phyloP scores from a whole-genome alignment of 768 basidiomycete species.

The Calocera cornea region DNA sequence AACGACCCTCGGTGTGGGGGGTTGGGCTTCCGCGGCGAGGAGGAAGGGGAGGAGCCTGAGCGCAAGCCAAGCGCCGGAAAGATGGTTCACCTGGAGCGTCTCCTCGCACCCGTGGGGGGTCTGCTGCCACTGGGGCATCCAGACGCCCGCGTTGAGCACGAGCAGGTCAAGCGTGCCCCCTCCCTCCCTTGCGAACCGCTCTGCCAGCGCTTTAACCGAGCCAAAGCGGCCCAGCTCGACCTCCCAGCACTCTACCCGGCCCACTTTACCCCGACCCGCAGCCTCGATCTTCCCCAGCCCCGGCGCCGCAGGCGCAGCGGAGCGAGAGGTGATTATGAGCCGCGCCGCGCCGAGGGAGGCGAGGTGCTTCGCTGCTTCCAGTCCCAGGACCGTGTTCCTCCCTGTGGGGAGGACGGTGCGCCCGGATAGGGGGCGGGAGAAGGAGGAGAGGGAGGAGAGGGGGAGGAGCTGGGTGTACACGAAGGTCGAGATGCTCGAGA shows the following conservation, averaged over 20 bases:
- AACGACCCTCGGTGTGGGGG: slow-evolving; percentile 27
- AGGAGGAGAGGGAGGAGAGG: neutral
- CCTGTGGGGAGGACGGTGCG: slow-evolving; percentile 13
- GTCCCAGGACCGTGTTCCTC: slow-evolving; percentile 10
- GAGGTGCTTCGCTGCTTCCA: slow-evolving; percentile 20
- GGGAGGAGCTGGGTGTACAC: neutral
- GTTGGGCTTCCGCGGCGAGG: slow-evolving; percentile 24
- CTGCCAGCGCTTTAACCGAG: slow-evolving; percentile 30
- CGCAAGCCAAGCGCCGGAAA: slow-evolving; percentile 30
- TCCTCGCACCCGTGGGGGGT: slow-evolving; percentile 37
- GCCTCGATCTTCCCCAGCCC: slow-evolving; percentile 18
- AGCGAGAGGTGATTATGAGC: slow-evolving; percentile 26
- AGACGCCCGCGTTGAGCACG: slow-evolving; percentile 33
- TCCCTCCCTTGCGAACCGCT: slow-evolving; percentile 22
- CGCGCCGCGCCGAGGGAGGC: slow-evolving; percentile 23
- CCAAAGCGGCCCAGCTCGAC: slow-evolving; percentile 32
- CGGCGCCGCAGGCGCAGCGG: neutral
- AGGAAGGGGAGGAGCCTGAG: slow-evolving; percentile 34
- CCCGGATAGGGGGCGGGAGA: neutral
- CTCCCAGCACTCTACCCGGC: slow-evolving; percentile 27
- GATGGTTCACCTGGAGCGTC: slow-evolving; percentile 36
- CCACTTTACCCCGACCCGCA: slow-evolving; percentile 6
- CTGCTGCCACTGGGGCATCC: slow-evolving; percentile 8
- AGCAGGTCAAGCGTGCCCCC: slow-evolving; percentile 31
- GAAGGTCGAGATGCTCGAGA: neutral